These are phyloP conservation scores for Chalciporus piperatus DNA, from an alignment of 768 basidiomycete genomes.

Conservation along the genomic window DNA sequence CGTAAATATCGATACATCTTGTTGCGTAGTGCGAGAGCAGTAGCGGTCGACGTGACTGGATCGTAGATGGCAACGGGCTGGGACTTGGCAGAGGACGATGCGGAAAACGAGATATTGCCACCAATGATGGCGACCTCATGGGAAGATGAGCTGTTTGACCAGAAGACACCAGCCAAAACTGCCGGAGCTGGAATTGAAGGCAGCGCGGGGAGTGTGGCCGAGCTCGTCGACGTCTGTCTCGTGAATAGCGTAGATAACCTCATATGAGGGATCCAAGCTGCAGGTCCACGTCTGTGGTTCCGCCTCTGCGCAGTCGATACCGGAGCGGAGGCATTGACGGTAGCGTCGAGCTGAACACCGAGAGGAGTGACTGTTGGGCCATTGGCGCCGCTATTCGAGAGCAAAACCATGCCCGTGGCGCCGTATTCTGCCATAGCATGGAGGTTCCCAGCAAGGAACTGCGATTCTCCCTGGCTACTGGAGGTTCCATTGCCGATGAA, in stretches of 20 bases:
- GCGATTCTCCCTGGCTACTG: constrained; percentile 37
- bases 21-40: constrained; percentile 54
- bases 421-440: constrained; percentile 57
- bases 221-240: constrained; percentile 49
- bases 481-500: constrained; percentile 66
- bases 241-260: constrained; percentile 40
- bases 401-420: constrained; percentile 74
- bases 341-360: constrained; percentile 49
- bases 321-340: constrained; percentile 32
- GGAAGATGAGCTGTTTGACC: constrained; percentile 72
- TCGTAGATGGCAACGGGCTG: constrained; percentile 74
- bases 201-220: constrained; percentile 52
- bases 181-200: constrained; percentile 69
- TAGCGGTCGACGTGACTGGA: constrained; percentile 43
- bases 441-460: constrained; percentile 72
- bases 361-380: constrained; percentile 63
- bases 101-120: constrained; percentile 78
- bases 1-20: no score
- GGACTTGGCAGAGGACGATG: constrained; percentile 38
- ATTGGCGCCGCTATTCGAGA: constrained; percentile 60
- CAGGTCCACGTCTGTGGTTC: constrained; percentile 34
- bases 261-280: constrained; percentile 50
- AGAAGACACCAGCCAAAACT: constrained; percentile 84
- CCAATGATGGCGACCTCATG: constrained; percentile 77
- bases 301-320: constrained; percentile 37